Evolutionary conservation across 2,329 filamentous ascomycete genomes (phyloP).

Genomic region (Fusarium xylarioides): DNA sequence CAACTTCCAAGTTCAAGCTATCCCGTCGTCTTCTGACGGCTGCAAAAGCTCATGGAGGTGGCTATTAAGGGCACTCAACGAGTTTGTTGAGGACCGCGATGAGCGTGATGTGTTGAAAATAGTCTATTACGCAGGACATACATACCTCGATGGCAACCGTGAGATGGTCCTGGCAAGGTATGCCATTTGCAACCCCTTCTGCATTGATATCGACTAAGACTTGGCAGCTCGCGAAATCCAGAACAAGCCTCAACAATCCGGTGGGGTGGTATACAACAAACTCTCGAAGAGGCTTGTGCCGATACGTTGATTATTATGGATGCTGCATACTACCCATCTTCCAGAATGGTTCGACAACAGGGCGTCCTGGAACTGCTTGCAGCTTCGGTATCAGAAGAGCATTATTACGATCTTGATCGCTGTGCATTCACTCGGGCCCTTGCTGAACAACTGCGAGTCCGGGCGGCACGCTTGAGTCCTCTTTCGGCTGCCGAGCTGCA

Average conservation of each 20-base stretch:
- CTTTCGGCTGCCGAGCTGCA: constrained; percentile 64
- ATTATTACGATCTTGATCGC: constrained; percentile 57
- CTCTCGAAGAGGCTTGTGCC: constrained; percentile 63
- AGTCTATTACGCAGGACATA: constrained; percentile 66
- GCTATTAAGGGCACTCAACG: constrained; percentile 60
- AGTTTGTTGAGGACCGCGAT: constrained; percentile 63
- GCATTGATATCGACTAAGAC: constrained; percentile 26
- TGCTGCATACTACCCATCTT: constrained; percentile 65
- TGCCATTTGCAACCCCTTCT: background rate
- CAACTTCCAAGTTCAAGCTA: constrained; percentile 57
- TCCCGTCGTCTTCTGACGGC: constrained; percentile 59
- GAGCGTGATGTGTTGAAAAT: constrained; percentile 66
- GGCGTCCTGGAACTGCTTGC: constrained; percentile 67
- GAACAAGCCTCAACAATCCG: constrained; percentile 58
- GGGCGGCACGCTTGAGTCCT: constrained; percentile 55
- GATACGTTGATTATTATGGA: constrained; percentile 69
- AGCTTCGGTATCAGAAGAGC: constrained; percentile 63
- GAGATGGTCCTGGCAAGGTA: constrained; percentile 68
- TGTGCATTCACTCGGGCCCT: constrained; percentile 63
- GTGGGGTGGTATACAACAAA: constrained; percentile 66
- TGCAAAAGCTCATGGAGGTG: constrained; percentile 62
- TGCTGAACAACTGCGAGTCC: constrained; percentile 59
- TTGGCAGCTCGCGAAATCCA: constrained; percentile 56
- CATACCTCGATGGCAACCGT: constrained; percentile 62
- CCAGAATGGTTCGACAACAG: constrained; percentile 60